Percentiles rank a stretch among this genome's conserved stretches.
Evolutionary conservation across 129 eudicot species (phyloP).

Genomic region (Cynara cardunculus): DNA sequence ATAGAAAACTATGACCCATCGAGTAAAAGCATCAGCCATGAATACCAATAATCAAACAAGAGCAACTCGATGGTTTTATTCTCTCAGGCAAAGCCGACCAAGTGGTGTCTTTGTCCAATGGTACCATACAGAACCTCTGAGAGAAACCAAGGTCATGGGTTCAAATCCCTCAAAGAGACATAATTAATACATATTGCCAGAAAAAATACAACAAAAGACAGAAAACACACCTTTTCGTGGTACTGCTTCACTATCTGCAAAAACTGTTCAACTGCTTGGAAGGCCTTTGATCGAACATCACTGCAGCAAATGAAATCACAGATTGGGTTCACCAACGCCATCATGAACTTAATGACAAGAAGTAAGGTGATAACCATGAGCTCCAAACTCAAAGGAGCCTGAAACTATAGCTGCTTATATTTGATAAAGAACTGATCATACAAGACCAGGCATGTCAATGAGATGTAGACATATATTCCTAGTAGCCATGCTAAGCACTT

Average conservation of each 20-base stretch:
- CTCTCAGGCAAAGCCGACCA: background rate
- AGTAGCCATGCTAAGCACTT: too few species aligned
- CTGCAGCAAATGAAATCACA: conserved; percentile 27
- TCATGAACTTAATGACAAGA: conserved; percentile 3
- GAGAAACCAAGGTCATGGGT: background rate
- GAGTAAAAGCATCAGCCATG: background rate
- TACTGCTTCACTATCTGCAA: conserved; percentile 67
- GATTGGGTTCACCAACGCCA: background rate
- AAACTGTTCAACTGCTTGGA: conserved; percentile 82
- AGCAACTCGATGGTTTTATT: background rate
- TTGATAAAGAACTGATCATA: background rate
- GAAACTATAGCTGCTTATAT: background rate
- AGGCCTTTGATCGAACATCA: conserved; percentile 89
- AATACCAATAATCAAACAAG: background rate
- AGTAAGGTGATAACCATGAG: conserved; percentile 8
- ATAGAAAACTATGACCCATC: background rate
- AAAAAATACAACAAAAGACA: conserved; percentile 4
- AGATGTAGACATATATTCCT: background rate
- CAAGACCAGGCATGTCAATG: background rate
- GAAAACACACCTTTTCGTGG: conserved; percentile 57
- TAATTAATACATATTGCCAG: background rate
- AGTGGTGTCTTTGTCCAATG: background rate
- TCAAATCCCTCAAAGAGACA: background rate
- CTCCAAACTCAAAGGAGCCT: background rate
- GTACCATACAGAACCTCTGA: background rate